Evolutionary conservation across 2,329 filamentous ascomycete genomes (phyloP).

Genomic region (Botrytis byssoidea): DNA sequence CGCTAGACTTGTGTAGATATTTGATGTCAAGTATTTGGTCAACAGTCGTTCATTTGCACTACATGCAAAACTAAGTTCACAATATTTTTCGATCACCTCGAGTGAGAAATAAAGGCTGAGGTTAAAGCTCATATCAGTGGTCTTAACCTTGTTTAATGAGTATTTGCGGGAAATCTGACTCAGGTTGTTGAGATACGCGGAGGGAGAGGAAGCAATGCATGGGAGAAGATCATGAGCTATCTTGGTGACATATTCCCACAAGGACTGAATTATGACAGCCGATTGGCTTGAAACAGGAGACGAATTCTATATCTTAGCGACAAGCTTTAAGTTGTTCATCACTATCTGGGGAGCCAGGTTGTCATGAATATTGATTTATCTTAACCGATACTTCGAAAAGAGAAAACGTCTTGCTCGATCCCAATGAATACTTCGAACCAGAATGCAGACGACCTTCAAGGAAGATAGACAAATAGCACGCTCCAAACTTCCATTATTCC

Average conservation of each 20-base stretch:
- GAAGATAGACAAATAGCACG: background rate
- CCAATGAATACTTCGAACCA: too few relatives aligned
- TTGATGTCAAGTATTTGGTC: too few relatives aligned
- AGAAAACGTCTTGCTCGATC: background rate
- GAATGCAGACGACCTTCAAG: background rate
- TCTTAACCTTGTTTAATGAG: accelerated
- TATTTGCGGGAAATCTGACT: background rate
- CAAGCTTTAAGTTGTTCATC: background rate
- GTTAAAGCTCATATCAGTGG: background rate
- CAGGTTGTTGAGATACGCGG: background rate
- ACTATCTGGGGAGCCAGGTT: background rate
- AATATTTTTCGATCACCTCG: too few relatives aligned
- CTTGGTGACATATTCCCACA: background rate
- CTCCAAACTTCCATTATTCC: background rate
- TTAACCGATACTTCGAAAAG: background rate
- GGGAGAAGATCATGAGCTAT: background rate
- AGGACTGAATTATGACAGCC: background rate
- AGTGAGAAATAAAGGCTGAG: too few relatives aligned
- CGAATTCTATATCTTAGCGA: background rate
- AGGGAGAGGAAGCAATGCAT: background rate
- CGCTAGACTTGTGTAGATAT: background rate
- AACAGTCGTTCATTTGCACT: too few relatives aligned
- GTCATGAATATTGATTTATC: too few relatives aligned
- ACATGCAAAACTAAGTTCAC: too few relatives aligned
- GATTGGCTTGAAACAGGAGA: background rate